A percentile compares a stretch with the other conserved stretches of the same genome.
Evolutionary conservation across 2,329 filamentous ascomycete species (phyloP).

Genomic region (Mariannaea sp.): DNA sequence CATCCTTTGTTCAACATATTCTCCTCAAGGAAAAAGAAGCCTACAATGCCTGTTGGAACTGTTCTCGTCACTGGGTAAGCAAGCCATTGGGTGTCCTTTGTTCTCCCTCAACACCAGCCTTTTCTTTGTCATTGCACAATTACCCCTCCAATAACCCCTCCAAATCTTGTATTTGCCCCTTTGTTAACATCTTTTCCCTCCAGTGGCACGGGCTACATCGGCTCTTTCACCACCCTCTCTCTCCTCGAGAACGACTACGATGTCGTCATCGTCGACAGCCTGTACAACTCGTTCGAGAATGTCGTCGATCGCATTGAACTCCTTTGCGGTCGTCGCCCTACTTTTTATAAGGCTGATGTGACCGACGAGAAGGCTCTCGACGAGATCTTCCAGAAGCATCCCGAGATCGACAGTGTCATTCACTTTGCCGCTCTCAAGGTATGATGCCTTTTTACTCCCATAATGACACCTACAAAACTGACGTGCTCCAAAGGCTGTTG

Average conservation of each 20-base stretch:
- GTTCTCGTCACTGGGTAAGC: conserved; percentile 94
- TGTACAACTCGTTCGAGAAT: conserved; percentile 95
- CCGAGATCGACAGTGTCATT: conserved; percentile 95
- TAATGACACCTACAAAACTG: conserved; percentile 4
- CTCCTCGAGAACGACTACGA: conserved; percentile 95
- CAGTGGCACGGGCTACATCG: conserved; percentile 98
- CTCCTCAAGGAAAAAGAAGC: too few relatives aligned
- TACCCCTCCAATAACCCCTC: conserved; percentile 10
- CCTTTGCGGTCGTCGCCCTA: conserved; percentile 84
- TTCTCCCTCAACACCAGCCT: conserved; percentile 8
- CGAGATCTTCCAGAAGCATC: conserved; percentile 84
- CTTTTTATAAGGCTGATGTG: conserved; percentile 85
- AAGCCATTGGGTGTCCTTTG: conserved; percentile 39
- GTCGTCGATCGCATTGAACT: conserved; percentile 94
- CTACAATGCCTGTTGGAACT: conserved; percentile 77
- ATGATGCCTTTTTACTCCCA: conserved; percentile 34
- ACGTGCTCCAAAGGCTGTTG: conserved; percentile 72
- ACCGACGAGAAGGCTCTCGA: conserved; percentile 84
- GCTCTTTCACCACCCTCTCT: conserved; percentile 91
- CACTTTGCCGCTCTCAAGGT: conserved; percentile 98
- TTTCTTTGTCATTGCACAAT: conserved; percentile 15
- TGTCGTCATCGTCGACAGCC: conserved; percentile 93
- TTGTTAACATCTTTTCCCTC: conserved; percentile 32
- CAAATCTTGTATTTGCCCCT: not conserved
- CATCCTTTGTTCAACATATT: conserved; percentile 2